These are phyloP conservation scores for Dendryphion nanum DNA, from an alignment of 2,329 filamentous ascomycete genomes.

Conservation along the genomic window DNA sequence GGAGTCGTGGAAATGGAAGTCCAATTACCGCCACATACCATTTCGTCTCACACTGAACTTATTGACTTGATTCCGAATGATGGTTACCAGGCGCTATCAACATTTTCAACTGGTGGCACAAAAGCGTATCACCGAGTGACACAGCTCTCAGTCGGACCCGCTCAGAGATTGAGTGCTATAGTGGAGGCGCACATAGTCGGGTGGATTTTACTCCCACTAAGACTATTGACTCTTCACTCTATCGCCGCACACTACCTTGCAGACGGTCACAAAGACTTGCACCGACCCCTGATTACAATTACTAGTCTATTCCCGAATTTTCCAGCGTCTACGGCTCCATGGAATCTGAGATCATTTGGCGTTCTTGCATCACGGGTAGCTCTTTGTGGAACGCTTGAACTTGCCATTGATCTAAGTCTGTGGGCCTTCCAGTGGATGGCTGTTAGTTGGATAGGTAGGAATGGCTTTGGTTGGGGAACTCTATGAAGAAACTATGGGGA, in stretches of 20 bases:
- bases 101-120: too few species aligned
- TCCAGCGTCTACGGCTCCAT: not conserved
- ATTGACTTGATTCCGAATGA: too few species aligned
- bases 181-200: constrained; percentile 31
- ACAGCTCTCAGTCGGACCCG: constrained; percentile 32
- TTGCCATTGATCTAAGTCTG: constrained; percentile 32
- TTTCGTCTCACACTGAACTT: constrained; percentile 28
- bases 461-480: constrained; percentile 34
- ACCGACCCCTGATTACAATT: constrained; percentile 1
- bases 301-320: not conserved
- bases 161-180: constrained; percentile 31
- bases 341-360: constrained; percentile 19
- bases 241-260: constrained; percentile 32
- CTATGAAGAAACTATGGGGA: constrained; percentile 16
- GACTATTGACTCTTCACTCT: constrained; percentile 26
- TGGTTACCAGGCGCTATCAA: too few species aligned
- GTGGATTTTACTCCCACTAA: constrained; percentile 30
- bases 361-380: constrained; percentile 29
- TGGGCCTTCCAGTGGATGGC: constrained; percentile 35
- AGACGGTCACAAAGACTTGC: not conserved
- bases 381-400: constrained; percentile 30
- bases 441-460: constrained; percentile 27
- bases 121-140: constrained; percentile 32
- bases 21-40: constrained; percentile 30
- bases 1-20: constrained; percentile 41